Conservation (phyloP, 1,139 yeast genomes). For the Entelexis sorbosivorans region DNA sequence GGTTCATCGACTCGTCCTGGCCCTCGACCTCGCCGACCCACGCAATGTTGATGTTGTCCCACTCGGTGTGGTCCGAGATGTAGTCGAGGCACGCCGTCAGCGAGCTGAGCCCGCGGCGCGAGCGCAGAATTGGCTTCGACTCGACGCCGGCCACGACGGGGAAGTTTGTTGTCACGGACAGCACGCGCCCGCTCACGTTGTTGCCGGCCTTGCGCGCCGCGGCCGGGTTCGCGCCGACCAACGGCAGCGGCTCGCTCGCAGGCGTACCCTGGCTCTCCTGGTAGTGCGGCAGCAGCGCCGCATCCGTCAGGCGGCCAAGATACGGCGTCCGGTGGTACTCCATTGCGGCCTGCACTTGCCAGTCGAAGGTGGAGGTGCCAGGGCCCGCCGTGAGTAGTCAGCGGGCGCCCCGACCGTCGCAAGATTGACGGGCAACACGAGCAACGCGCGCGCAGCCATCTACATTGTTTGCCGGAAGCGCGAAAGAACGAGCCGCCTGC, state of each 20-base stretch:
- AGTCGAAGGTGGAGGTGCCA: background rate
- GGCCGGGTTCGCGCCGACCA: constrained; percentile 29
- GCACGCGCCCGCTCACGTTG: constrained; percentile 49
- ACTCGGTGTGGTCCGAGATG: constrained; percentile 53
- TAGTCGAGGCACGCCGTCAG: constrained; percentile 62
- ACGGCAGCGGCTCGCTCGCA: constrained; percentile 8
- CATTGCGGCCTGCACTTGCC: constrained; percentile 7
- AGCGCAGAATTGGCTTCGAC: constrained; percentile 25
- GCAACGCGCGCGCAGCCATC: background rate
- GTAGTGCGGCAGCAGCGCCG: constrained; percentile 12
- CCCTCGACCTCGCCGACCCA: constrained; percentile 85
- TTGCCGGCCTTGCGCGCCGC: constrained; percentile 28
- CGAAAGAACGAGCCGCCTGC: no score
- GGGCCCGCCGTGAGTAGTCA: background rate
- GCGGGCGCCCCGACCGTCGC: background rate
- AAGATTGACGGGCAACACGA: background rate
- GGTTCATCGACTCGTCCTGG: constrained; percentile 9
- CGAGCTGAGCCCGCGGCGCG: constrained; percentile 77
- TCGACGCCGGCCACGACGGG: constrained; percentile 44
- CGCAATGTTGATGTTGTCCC: constrained; percentile 82
- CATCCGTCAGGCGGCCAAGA: constrained; percentile 26
- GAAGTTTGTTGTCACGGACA: constrained; percentile 57
- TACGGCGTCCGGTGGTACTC: constrained; percentile 27
- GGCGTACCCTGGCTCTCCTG: constrained; percentile 8
- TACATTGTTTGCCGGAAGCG: no score